Conservation (phyloP, 352 stramenopile species). For the Peronospora belbahrii region DNA sequence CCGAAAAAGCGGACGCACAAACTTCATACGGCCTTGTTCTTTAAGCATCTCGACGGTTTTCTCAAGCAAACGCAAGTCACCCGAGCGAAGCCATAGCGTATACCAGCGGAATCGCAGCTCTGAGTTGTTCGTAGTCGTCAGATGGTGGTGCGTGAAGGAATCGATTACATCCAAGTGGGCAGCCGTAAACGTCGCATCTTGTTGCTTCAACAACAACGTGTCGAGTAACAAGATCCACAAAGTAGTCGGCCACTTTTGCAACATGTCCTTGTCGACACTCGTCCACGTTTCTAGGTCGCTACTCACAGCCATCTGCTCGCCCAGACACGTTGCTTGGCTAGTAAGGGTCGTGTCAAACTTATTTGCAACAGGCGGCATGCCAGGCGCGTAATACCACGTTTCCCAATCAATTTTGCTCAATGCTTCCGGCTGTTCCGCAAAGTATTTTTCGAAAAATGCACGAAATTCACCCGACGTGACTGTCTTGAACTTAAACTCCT, state of each 20-base stretch:
- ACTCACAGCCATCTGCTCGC: conserved; percentile 29
- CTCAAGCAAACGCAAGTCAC: conserved; percentile 35
- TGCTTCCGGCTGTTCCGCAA: conserved; percentile 37
- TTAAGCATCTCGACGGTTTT: conserved; percentile 41
- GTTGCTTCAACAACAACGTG: conserved; percentile 41
- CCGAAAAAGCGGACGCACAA: conserved; percentile 56
- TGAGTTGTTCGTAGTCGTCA: conserved; percentile 51
- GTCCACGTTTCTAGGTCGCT: conserved; percentile 28
- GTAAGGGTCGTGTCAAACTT: conserved; percentile 86
- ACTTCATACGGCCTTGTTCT: conserved; percentile 75
- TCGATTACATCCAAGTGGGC: conserved; percentile 50
- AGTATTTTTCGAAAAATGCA: conserved; percentile 68
- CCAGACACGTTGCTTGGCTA: conserved; percentile 31
- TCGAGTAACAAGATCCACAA: conserved; percentile 57
- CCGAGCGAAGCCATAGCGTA: conserved; percentile 45
- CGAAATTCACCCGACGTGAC: conserved; percentile 80
- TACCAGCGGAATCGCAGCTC: conserved; percentile 70
- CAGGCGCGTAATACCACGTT: conserved; percentile 84
- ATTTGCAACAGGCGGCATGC: conserved; percentile 81
- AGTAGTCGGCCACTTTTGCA: conserved; percentile 39
- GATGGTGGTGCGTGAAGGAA: conserved; percentile 35
- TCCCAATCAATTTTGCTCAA: conserved; percentile 89
- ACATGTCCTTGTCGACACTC: conserved; percentile 11
- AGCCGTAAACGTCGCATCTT: conserved; percentile 19
- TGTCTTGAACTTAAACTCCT: conserved; percentile 83